These are phyloP conservation scores for Ziziphus jujuba DNA, from an alignment of 306 rosid genomes.

Conservation along the genomic window DNA sequence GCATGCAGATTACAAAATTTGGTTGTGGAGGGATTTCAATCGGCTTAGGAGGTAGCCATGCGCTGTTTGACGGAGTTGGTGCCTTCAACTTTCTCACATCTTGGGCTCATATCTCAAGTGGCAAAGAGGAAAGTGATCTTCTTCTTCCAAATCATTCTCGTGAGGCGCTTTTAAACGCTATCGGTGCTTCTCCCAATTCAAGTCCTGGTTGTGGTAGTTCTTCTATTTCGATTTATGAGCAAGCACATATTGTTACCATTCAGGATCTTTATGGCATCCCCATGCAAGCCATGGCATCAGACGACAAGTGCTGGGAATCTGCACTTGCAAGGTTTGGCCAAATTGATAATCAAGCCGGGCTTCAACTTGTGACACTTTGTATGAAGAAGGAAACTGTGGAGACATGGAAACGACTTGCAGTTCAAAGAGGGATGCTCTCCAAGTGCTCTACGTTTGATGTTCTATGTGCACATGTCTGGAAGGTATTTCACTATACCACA, in stretches of 20 bases:
- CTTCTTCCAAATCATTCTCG: constrained; percentile 30
- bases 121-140: constrained; percentile 12
- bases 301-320: constrained; percentile 29
- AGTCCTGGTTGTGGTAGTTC: neutral
- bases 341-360: neutral
- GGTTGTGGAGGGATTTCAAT: constrained; percentile 27
- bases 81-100: constrained; percentile 30
- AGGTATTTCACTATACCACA: constrained; percentile 12
- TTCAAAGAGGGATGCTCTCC: constrained; percentile 23
- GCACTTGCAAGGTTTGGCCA: constrained; percentile 15
- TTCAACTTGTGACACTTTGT: constrained; percentile 12
- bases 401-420: constrained; percentile 10
- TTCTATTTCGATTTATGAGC: constrained; percentile 20
- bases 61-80: constrained; percentile 31
- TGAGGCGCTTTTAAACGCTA: constrained; percentile 2
- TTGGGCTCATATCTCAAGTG: constrained; percentile 29
- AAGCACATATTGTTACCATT: constrained; percentile 24
- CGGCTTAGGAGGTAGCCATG: constrained; percentile 29
- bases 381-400: constrained; percentile 20
- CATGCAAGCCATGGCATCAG: constrained; percentile 23
- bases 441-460: constrained; percentile 34
- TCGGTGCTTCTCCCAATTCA: neutral
- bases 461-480: constrained; percentile 30
- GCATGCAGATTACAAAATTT: constrained; percentile 26
- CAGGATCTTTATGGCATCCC: constrained; percentile 33